phyloP scores from a whole-genome alignment of 352 stramenopile species.

The Phytophthora foliorum region DNA sequence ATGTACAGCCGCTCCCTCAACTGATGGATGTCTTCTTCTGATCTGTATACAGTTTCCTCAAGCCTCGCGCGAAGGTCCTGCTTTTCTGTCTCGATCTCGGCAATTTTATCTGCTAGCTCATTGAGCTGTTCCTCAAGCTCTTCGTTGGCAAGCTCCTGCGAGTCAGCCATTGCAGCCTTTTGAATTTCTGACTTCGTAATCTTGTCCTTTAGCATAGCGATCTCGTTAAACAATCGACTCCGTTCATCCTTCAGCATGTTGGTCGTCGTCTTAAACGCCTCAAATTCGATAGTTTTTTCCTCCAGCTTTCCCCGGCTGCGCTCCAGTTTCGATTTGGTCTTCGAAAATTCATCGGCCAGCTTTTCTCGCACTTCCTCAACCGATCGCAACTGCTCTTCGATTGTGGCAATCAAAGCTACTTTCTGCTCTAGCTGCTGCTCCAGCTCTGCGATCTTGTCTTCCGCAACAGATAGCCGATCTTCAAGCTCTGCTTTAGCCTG shows the following conservation, averaged over 20 bases:
- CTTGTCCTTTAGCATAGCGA: slow-evolving; percentile 60
- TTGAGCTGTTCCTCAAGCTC: slow-evolving; percentile 70
- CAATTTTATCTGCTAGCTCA: slow-evolving; percentile 65
- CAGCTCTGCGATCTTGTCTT: slow-evolving; percentile 61
- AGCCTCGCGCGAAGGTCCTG: slow-evolving; percentile 49
- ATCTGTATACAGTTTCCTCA: slow-evolving; percentile 46
- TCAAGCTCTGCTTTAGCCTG: slow-evolving; percentile 60
- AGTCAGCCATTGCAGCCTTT: slow-evolving; percentile 51
- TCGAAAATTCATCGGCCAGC: slow-evolving; percentile 52
- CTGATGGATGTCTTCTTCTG: slow-evolving; percentile 63
- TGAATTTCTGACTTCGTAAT: slow-evolving; percentile 55
- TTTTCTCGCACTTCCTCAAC: slow-evolving; percentile 60
- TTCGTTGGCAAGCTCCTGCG: slow-evolving; percentile 58
- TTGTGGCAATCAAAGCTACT: slow-evolving; percentile 54
- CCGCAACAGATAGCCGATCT: slow-evolving; percentile 48
- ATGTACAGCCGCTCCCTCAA: slow-evolving; percentile 55
- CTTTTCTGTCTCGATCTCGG: slow-evolving; percentile 67
- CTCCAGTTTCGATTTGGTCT: slow-evolving; percentile 60
- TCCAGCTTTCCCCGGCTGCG: slow-evolving; percentile 60
- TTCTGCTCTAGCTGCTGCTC: slow-evolving; percentile 71
- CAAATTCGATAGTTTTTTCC: slow-evolving; percentile 72
- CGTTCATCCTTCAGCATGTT: slow-evolving; percentile 74
- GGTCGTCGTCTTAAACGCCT: slow-evolving; percentile 65
- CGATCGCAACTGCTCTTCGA: slow-evolving; percentile 59
- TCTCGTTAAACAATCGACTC: slow-evolving; percentile 62